Base-by-base conservation (phyloP, 75 land plant species). In the Cupressus sempervirens region DNA sequence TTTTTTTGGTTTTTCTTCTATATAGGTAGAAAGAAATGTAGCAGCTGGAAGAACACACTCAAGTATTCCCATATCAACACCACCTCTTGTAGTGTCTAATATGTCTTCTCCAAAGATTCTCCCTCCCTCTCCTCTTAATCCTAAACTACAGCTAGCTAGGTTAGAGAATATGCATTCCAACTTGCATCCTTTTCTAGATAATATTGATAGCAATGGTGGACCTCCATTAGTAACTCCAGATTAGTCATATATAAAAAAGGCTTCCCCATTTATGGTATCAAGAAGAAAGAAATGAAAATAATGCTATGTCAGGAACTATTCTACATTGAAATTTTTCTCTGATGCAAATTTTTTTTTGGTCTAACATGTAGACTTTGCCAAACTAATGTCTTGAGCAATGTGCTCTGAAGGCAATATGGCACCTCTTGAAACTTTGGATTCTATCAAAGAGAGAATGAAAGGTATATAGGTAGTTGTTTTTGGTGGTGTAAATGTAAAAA, bases 391-490 rank as follows among this genome's bases (percentile, higher is more conserved):
- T 45, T 79, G 81, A 79, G 23, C 29, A n/a, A 10, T 79, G 46
- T 73, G 20, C 26, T 58, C 29, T 32, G 38, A 82, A 85, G 84
- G 46, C 26, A 20, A 41, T 88, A 92, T 86, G 84, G 92, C 94
- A 41, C 83, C 89, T 29, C 86, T 88, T 36, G 99, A 98, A 23
- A 92, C 98, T 82, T 83, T 98, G 83, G 96, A 96, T 87, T 97
- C 97, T 6, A 95, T 98, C 1, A 93, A 97, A 83, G 99, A 98
- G 85, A 88, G 99, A 85, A 98, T 98, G 99, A 96, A 92, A 80
- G 93, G 91, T 85, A 98, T 98, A 43, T 99, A 98, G 82, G 92
- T 95, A 76, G 98, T 95, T 14, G 91, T 97, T 14, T 89, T 97
- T 83, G 91, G 86, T 50, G 91, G 87, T 34, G 82, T 79, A 7